Evolutionary conservation across 2,329 filamentous ascomycete genomes (phyloP), one percentile per base, ranked within the genome.

Genomic region (Nemania sp.): DNA sequence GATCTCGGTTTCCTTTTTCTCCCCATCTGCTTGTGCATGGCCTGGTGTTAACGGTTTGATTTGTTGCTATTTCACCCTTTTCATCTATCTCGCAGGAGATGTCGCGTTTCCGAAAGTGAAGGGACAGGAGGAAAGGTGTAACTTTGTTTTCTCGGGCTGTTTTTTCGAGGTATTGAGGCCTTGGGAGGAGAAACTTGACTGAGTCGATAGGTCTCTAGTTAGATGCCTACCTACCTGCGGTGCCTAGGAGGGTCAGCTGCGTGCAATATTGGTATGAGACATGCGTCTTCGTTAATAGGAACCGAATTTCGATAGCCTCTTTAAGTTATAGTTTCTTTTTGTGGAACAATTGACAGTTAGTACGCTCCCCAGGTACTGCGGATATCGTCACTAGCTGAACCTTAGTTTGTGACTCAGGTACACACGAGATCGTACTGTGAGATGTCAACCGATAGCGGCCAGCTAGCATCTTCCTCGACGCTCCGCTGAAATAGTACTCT

Each of bases 11-110:
- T 20, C 25, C 15, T 5, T 39, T 13, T 20, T 25, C 15, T 5
- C 29, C 39, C 45, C 53, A 5, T 29, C 25, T 29, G 7, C 25
- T 29, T 29, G 12, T 48, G 61, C 62, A 64, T 64, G 57, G 21
- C 56, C 25, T 9, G 59, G 59, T 59, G 59, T 64, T 60, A 5
- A 21, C n/a, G 32, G 13, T 37, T 25, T n/a, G 5, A 11, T 57
- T 53, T 37, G 2, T 6, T 18, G 0, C 40, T 34, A 10, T 42
- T 37, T 32, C 11, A 29, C 18, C 20, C 35, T 12, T 7, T 7
- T 29, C 25, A 7, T 29, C n/a, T 21, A 18, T 37, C 25, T n/a
- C 39, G 5, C 12, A 6, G 2, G 15, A n/a, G n/a, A 18, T 25
- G 25, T 25, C 21, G 54, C 4, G 20, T 50, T 51, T 43, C 5